Base-by-base conservation (phyloP, 2,329 filamentous ascomycete species). In the Trichoderma gracile region DNA sequence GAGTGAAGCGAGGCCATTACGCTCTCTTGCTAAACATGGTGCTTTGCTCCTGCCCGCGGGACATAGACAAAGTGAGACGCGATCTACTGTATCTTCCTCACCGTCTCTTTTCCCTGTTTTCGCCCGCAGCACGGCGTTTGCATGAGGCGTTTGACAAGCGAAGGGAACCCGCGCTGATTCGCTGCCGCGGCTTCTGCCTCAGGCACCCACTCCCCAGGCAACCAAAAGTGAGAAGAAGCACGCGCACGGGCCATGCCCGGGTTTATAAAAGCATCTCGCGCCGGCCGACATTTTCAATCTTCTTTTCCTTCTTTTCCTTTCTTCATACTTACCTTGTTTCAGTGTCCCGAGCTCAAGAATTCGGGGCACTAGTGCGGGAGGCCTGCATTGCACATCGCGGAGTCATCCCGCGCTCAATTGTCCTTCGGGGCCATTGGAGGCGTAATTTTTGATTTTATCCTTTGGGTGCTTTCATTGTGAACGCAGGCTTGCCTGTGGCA, bases 361-460 rank as follows among this genome's bases (percentile, higher is more conserved):
- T 68, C 74, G 72, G 70, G 70, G 64, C 69, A 70, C 73, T 76
- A 81, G 77, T 72, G 70, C 70, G 76, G 78, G 73, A 76, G 75
- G 76, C 79, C 80, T 82, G 80, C 80, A 83, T 82, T 80, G 80
- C 80, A 83, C 80, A 80, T 73, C 79, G 80, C 77, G 80, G 80
- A 76, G 79, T 79, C 75, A 71, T 76, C 75, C 76, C 73, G 72
- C 70, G 68, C 76, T 81, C 77, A 76, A 81, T 80, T 82, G 79
- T 78, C 79, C 79, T 82, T 81, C 76, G 77, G 78, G 78, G 78
- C 80, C 80, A 79, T 82, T 77, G 79, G 76, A 75, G 76, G 77
- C 73, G 77, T 50, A 82, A 81, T 80, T 81, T 80, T 81, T 80
- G 79, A 75, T 81, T 71, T 76, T 68, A 61, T 33, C 62, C 59